Evolutionary conservation across 2,329 filamentous ascomycete genomes (phyloP).

Genomic region (Pseudogymnoascus sp.): DNA sequence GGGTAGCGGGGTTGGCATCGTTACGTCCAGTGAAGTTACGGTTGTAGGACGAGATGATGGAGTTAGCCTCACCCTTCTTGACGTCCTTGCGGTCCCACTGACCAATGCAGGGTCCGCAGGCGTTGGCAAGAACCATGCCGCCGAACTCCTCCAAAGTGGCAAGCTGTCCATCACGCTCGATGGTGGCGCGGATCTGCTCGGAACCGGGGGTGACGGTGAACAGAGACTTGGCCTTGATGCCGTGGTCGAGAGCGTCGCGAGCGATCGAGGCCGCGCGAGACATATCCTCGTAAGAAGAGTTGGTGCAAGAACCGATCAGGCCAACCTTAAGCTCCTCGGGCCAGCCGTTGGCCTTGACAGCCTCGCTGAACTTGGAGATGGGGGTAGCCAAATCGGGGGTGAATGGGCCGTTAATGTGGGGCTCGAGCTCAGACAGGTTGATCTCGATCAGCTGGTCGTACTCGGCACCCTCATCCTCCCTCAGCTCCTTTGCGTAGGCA

Average conservation of each 20-base stretch:
- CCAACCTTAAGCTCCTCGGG: conserved; percentile 94
- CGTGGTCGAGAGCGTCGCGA: conserved; percentile 82
- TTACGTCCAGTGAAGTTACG: conserved; percentile 99
- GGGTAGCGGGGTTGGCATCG: conserved; percentile 89
- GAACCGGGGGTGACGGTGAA: conserved; percentile 96
- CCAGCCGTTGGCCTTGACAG: conserved; percentile 92
- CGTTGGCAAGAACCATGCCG: conserved; percentile 89
- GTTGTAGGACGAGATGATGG: conserved; percentile 98
- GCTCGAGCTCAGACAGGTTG: conserved; percentile 90
- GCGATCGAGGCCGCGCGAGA: conserved; percentile 86
- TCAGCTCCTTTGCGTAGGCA: conserved; percentile 75
- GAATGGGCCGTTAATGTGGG: conserved; percentile 98
- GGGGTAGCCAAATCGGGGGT: conserved; percentile 96
- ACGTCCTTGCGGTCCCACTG: conserved; percentile 95
- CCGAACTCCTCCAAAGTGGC: conserved; percentile 95
- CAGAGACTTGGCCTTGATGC: conserved; percentile 84
- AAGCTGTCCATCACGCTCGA: conserved; percentile 80
- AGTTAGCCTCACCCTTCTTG: conserved; percentile 92
- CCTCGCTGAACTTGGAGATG: conserved; percentile 94
- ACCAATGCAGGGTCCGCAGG: conserved; percentile 86
- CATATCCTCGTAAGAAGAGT: conserved; percentile 84
- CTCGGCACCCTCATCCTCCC: conserved; percentile 80
- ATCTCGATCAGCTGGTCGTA: conserved; percentile 97
- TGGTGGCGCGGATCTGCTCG: conserved; percentile 93
- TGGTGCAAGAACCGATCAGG: conserved; percentile 97